A percentile compares a stretch with the other conserved stretches of the same genome.
Evolutionary conservation across 225 moss, liverwort and hornwort genomes (phyloP).

Genomic region (Ulota crispa): DNA sequence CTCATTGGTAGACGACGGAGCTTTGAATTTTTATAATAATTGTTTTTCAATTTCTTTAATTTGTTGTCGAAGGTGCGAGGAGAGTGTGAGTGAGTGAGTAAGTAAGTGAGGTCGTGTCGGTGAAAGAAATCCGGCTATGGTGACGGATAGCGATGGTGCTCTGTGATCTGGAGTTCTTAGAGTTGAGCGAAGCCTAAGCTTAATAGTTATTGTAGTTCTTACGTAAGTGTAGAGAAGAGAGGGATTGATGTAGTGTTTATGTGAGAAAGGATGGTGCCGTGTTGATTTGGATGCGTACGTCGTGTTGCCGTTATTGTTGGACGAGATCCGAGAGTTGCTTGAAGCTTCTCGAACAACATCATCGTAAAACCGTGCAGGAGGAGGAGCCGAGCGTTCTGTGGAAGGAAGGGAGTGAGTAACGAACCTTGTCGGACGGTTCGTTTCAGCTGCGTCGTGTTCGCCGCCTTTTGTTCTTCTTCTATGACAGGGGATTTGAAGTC

Average conservation of each 20-base stretch:
- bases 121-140: not conserved
- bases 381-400: not conserved
- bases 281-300: not conserved
- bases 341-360: constrained; percentile 4
- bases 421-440: not conserved
- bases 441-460: constrained; percentile 16
- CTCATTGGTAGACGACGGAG: not conserved
- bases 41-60: not conserved
- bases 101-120: not conserved
- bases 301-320: not conserved
- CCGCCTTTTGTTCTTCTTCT: not conserved
- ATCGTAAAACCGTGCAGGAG: not conserved
- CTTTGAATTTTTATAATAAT: not conserved
- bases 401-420: not conserved
- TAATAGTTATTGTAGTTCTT: not conserved
- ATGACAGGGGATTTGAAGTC: constrained; percentile 19
- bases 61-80: not conserved
- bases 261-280: not conserved
- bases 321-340: not conserved
- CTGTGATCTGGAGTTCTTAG: not conserved
- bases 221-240: not conserved
- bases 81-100: not conserved
- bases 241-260: not conserved
- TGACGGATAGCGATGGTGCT: not conserved
- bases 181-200: no score